These are phyloP conservation scores for Hyphodiscus sp. DNA, from an alignment of 2,329 filamentous ascomycete genomes.

Conservation along the genomic window DNA sequence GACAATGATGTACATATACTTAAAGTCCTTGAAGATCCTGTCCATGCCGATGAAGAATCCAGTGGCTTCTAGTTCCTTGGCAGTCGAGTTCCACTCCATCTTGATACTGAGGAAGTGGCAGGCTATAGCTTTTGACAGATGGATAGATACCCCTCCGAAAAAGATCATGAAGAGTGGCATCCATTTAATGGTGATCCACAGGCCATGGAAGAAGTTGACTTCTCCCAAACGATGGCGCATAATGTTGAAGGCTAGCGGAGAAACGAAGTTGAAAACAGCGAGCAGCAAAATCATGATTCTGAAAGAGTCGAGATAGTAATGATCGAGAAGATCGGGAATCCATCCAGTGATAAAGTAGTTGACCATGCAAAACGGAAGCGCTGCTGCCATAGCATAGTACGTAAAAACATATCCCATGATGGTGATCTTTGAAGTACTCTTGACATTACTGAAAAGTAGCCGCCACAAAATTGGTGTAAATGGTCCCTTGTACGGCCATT, in stretches of 20 bases:
- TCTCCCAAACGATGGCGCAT: conserved; percentile 19
- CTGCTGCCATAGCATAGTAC: conserved; percentile 31
- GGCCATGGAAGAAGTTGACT: conserved; percentile 26
- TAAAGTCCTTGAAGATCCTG: conserved; percentile 49
- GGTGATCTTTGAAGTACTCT: conserved; percentile 60
- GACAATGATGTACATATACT: conserved; percentile 37
- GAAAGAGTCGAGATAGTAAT: neutral
- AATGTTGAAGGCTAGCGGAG: conserved; percentile 18
- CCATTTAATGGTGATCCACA: conserved; percentile 52
- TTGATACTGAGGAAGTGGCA: conserved; percentile 38
- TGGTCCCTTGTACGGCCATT: conserved; percentile 55
- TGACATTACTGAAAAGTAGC: conserved; percentile 56
- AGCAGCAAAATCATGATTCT: conserved; percentile 34
- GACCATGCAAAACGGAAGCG: conserved; percentile 25
- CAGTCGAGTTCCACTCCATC: conserved; percentile 47
- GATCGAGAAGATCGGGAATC: neutral
- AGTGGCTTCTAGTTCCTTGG: conserved; percentile 50
- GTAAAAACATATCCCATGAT: conserved; percentile 57
- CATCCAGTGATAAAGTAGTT: conserved; percentile 2
- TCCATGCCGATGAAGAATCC: conserved; percentile 51
- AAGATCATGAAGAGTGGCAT: conserved; percentile 36
- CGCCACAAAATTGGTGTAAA: conserved; percentile 58
- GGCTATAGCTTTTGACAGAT: conserved; percentile 36
- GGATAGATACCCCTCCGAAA: conserved; percentile 38
- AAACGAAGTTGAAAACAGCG: conserved; percentile 48